Percentiles rank a stretch among this genome's conserved stretches.
Evolutionary conservation across 306 rosid species (phyloP).

Genomic region (Spatholobus suberectus): DNA sequence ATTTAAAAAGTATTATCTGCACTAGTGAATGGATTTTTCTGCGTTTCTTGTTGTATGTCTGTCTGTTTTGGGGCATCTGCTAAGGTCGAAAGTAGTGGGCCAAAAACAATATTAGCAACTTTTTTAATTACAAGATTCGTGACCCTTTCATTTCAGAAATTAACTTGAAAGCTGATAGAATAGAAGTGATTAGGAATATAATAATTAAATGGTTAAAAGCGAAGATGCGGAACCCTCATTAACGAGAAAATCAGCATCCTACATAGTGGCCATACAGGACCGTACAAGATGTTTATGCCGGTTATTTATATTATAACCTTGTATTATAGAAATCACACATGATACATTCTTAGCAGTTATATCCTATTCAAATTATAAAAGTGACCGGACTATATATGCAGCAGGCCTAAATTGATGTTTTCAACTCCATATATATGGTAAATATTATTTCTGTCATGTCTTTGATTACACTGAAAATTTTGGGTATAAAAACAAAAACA

Average conservation of each 20-base stretch:
- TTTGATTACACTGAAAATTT: not conserved
- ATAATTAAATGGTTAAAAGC: slow-evolving; percentile 10
- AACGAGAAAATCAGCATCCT: slow-evolving; percentile 26
- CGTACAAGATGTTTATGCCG: not conserved
- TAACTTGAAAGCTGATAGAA: slow-evolving; percentile 21
- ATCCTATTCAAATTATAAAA: not conserved
- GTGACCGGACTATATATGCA: not conserved
- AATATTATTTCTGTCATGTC: not conserved
- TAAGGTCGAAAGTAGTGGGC: slow-evolving; percentile 32
- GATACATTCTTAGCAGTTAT: not conserved
- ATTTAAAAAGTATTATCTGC: too few relatives aligned
- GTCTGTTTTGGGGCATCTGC: slow-evolving; percentile 35
- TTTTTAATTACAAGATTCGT: slow-evolving; percentile 35
- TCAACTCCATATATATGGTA: not conserved
- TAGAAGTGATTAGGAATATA: slow-evolving; percentile 8
- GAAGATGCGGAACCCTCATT: slow-evolving; percentile 18
- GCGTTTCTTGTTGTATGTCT: not conserved
- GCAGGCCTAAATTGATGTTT: not conserved
- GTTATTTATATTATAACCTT: not conserved
- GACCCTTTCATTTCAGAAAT: slow-evolving; percentile 25
- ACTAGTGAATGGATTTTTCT: not conserved
- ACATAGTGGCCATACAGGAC: not conserved
- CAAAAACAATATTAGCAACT: slow-evolving; percentile 10
- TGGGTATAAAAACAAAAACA: not conserved
- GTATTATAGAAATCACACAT: not conserved